Evolutionary conservation across 1,284 basidiomycete species (phyloP).

Genomic region (Stygiomarasmius scandens): DNA sequence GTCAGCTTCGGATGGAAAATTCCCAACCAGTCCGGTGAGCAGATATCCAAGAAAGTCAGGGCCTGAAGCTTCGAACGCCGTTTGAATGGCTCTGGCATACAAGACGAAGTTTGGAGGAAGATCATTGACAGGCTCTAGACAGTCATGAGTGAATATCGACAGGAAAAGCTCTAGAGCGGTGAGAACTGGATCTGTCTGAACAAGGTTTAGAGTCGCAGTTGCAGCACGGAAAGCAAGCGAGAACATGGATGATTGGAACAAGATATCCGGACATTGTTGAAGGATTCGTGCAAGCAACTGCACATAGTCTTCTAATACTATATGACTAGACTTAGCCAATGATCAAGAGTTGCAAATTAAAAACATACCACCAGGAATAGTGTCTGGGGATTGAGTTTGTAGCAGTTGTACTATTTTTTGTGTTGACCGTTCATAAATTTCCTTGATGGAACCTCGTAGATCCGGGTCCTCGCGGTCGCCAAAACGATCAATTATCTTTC

Average conservation of each 20-base stretch:
- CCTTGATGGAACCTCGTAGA: slow-evolving; percentile 59
- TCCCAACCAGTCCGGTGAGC: slow-evolving; percentile 78
- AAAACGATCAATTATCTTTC: slow-evolving; percentile 79
- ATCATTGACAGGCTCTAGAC: slow-evolving; percentile 46
- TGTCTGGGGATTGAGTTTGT: slow-evolving; percentile 64
- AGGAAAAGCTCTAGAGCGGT: slow-evolving; percentile 83
- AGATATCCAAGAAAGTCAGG: slow-evolving; percentile 72
- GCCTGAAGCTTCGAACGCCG: slow-evolving; percentile 76
- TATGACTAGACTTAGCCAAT: not conserved
- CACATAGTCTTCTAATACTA: slow-evolving; percentile 95
- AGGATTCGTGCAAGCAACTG: slow-evolving; percentile 79
- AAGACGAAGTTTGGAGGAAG: slow-evolving; percentile 64
- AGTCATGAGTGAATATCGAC: slow-evolving; percentile 73
- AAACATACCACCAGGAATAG: slow-evolving; percentile 79
- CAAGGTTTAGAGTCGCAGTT: slow-evolving; percentile 77
- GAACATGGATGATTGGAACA: slow-evolving; percentile 79
- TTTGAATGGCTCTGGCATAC: slow-evolving; percentile 70
- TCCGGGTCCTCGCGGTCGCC: slow-evolving; percentile 60
- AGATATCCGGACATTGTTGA: slow-evolving; percentile 71
- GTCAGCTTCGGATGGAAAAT: slow-evolving; percentile 87
- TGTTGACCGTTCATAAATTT: slow-evolving; percentile 78
- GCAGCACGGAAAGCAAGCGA: slow-evolving; percentile 75
- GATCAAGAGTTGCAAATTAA: slow-evolving; percentile 14
- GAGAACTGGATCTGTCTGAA: slow-evolving; percentile 81
- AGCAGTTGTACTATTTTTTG: slow-evolving; percentile 69